These are phyloP conservation scores for Umbelopsis vinacea DNA, from an alignment of 192 early-diverging fungal species.

Conservation along the genomic window DNA sequence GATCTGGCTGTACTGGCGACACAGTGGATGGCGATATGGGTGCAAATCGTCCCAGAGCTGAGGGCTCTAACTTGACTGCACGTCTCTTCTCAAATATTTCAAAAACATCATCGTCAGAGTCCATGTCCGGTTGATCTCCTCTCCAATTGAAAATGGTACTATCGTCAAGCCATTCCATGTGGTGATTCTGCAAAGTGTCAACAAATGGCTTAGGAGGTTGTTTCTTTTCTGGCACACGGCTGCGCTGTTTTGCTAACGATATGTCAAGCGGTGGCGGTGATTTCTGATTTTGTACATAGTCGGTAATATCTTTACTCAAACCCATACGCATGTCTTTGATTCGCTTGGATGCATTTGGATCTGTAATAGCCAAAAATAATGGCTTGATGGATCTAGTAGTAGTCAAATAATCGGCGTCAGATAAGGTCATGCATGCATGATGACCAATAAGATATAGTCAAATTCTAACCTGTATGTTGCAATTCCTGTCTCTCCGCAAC, in stretches of 20 bases:
- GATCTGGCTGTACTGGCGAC: not conserved
- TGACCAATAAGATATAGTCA: not conserved
- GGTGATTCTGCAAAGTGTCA: not conserved
- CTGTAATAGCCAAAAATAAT: slow-evolving; percentile 74
- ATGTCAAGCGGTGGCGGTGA: not conserved
- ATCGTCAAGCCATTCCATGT: slow-evolving; percentile 10
- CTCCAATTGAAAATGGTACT: slow-evolving; percentile 9
- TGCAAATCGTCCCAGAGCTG: not conserved
- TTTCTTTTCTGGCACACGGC: not conserved
- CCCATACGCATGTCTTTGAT: slow-evolving; percentile 65
- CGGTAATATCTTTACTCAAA: slow-evolving; percentile 75
- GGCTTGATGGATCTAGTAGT: slow-evolving; percentile 74
- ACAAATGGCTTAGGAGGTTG: not conserved
- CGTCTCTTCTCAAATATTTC: slow-evolving; percentile 12
- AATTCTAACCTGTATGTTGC: slow-evolving; percentile 66
- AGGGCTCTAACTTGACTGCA: not conserved
- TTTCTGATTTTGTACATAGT: slow-evolving; percentile 51
- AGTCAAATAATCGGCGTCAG: not conserved
- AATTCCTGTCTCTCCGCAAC: slow-evolving; percentile 73
- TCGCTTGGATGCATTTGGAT: slow-evolving; percentile 49
- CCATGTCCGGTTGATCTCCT: slow-evolving; percentile 16
- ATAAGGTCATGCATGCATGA: not conserved
- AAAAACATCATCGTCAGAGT: slow-evolving; percentile 14
- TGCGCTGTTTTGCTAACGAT: not conserved
- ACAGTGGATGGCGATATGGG: not conserved